A percentile compares a stretch with the other conserved stretches of the same genome.
These are phyloP conservation scores for Graphilbum sp. DNA, from an alignment of 2,329 filamentous ascomycete genomes.

Conservation along the genomic window DNA sequence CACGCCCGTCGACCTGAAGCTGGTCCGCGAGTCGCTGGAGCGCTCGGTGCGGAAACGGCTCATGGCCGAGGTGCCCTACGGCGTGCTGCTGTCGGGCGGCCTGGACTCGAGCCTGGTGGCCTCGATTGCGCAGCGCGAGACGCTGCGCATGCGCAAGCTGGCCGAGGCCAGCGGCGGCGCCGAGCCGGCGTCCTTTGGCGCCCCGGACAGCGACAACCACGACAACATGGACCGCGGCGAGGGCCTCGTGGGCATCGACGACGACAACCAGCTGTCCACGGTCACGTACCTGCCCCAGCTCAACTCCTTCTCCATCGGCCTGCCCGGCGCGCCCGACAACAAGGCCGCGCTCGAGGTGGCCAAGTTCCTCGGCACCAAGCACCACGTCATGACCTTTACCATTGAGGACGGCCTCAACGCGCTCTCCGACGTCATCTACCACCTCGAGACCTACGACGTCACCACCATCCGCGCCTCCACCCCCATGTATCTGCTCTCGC, in stretches of 20 bases:
- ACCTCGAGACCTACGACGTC: slow-evolving; percentile 94
- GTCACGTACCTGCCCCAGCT: slow-evolving; percentile 85
- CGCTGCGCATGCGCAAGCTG: slow-evolving; percentile 55
- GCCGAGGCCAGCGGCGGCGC: slow-evolving; percentile 32
- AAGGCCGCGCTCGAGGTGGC: slow-evolving; percentile 85
- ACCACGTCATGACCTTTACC: slow-evolving; percentile 96
- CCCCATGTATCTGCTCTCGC: slow-evolving; percentile 92
- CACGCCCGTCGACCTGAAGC: slow-evolving; percentile 67
- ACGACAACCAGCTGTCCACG: slow-evolving; percentile 75
- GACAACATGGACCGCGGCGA: slow-evolving; percentile 44
- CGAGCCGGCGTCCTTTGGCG: slow-evolving; percentile 27
- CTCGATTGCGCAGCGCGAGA: slow-evolving; percentile 89
- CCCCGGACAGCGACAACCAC: slow-evolving; percentile 16
- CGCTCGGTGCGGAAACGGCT: slow-evolving; percentile 86
- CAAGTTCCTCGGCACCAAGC: slow-evolving; percentile 92
- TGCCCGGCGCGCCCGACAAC: slow-evolving; percentile 84
- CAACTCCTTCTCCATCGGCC: slow-evolving; percentile 97
- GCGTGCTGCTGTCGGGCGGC: slow-evolving; percentile 86
- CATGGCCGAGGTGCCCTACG: slow-evolving; percentile 98
- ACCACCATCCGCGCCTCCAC: slow-evolving; percentile 97
- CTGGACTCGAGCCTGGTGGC: slow-evolving; percentile 92
- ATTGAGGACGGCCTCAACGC: slow-evolving; percentile 95
- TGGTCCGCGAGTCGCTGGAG: slow-evolving; percentile 69
- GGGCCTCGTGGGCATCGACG: slow-evolving; percentile 84
- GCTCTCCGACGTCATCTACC: slow-evolving; percentile 92